phyloP scores from a whole-genome alignment of 1,284 basidiomycete genomes.

The Volvariella volvacea region DNA sequence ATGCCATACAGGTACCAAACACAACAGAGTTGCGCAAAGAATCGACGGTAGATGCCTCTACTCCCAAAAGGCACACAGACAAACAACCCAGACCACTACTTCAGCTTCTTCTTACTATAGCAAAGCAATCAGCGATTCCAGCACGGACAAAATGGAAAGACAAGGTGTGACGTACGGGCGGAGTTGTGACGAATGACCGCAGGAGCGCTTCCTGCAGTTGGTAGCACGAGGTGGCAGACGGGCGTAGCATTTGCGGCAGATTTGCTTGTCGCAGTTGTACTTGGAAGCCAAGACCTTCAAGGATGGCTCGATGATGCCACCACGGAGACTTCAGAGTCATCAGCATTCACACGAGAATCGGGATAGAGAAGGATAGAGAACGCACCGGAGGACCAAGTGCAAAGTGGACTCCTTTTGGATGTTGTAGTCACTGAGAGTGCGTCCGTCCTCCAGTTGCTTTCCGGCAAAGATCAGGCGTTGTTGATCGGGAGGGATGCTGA shows the following conservation, averaged over 20 bases:
- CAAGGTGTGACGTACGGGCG: slow-evolving; percentile 65
- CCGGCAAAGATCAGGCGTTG: slow-evolving; percentile 93
- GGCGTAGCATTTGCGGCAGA: slow-evolving; percentile 99
- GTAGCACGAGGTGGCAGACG: slow-evolving; percentile 98
- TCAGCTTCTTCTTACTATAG: slow-evolving; percentile 88
- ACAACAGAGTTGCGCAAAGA: no score
- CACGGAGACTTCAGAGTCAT: slow-evolving; percentile 66
- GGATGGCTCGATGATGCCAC: slow-evolving; percentile 98
- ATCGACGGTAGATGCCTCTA: no score
- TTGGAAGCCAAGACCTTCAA: slow-evolving; percentile 94
- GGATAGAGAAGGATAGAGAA: slow-evolving; percentile 7
- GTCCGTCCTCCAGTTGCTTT: slow-evolving; percentile 96
- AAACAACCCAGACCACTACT: slow-evolving; percentile 60
- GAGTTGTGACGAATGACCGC: slow-evolving; percentile 93
- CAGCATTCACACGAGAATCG: background rate
- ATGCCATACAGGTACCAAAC: no score
- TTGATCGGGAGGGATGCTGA: slow-evolving; percentile 83
- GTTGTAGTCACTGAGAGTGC: slow-evolving; percentile 94
- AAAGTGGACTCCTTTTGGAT: slow-evolving; percentile 99
- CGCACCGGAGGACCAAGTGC: slow-evolving; percentile 91
- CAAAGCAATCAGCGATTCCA: slow-evolving; percentile 7
- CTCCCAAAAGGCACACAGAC: slow-evolving; percentile 2
- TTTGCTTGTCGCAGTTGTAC: slow-evolving; percentile 97
- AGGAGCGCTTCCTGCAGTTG: slow-evolving; percentile 94
- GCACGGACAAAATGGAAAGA: background rate